Percentiles rank a stretch among this genome's conserved stretches.
Conservation (phyloP, 495 filamentous ascomycete species). For the Trichocladium uniseriatum region DNA sequence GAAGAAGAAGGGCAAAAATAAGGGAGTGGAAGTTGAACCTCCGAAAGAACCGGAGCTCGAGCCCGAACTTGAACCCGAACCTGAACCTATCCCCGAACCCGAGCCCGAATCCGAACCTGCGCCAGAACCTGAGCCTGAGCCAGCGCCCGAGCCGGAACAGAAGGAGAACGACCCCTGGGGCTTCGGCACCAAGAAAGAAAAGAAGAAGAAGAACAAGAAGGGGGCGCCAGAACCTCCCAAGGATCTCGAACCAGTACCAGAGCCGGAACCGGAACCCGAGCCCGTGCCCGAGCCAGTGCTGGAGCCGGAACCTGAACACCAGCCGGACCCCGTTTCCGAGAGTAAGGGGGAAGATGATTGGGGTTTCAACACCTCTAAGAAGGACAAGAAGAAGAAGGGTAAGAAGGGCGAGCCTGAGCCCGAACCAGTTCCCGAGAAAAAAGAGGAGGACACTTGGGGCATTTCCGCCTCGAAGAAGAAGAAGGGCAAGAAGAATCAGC, state of each 20-base stretch:
- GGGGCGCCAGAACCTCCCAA: conserved; percentile 1
- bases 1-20: too few species aligned
- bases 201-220: conserved; percentile 17
- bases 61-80: too few species aligned
- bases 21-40: too few species aligned
- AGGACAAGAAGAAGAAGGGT: too few species aligned
- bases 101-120: too few species aligned
- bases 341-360: conserved; percentile 17
- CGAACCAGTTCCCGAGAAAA: too few species aligned
- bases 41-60: too few species aligned
- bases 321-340: conserved; percentile 10
- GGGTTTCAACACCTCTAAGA: conserved; percentile 9
- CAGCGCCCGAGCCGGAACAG: too few species aligned
- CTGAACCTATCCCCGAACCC: too few species aligned
- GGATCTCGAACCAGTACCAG: not conserved
- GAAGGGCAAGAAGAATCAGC: conserved; percentile 26
- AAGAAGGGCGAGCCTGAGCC: too few species aligned
- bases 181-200: conserved; percentile 7
- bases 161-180: not conserved
- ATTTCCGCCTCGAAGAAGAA: conserved; percentile 26
- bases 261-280: conserved; percentile 4
- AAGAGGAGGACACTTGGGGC: too few species aligned
- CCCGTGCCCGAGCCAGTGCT: not conserved
- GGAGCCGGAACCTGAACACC: conserved; percentile 10
- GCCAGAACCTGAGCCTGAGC: too few species aligned